These are phyloP conservation scores for Salix exigua DNA, from an alignment of 345 rosid species.

Conservation along the genomic window DNA sequence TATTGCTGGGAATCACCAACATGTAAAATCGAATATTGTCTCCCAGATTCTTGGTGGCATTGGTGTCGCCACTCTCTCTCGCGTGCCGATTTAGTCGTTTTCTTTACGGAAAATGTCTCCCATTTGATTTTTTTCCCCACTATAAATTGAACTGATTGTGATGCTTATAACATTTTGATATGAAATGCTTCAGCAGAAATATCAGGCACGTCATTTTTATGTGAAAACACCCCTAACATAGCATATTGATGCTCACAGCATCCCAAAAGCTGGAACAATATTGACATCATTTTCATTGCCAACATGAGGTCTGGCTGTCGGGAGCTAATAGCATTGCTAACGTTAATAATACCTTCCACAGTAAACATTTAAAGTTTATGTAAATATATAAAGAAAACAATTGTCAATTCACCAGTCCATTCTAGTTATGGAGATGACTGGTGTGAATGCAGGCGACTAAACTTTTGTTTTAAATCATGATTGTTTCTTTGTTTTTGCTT, in stretches of 20 bases:
- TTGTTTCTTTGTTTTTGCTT: too few relatives aligned
- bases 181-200: neutral
- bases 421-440: neutral
- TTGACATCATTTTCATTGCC: neutral
- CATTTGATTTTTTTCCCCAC: neutral
- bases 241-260: neutral
- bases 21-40: neutral
- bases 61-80: neutral
- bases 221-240: neutral
- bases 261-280: too few relatives aligned
- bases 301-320: neutral
- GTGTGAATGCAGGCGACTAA: too few relatives aligned
- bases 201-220: neutral
- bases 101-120: neutral
- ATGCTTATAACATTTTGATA: neutral
- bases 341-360: neutral
- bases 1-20: neutral
- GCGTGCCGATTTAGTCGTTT: neutral
- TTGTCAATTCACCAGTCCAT: neutral
- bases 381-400: neutral
- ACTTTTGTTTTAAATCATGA: too few relatives aligned
- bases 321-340: neutral
- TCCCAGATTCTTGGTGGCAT: neutral
- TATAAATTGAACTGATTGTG: neutral
- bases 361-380: neutral